These are phyloP conservation scores for Lyophyllum decastes DNA, from an alignment of 768 basidiomycete genomes.

Conservation along the genomic window DNA sequence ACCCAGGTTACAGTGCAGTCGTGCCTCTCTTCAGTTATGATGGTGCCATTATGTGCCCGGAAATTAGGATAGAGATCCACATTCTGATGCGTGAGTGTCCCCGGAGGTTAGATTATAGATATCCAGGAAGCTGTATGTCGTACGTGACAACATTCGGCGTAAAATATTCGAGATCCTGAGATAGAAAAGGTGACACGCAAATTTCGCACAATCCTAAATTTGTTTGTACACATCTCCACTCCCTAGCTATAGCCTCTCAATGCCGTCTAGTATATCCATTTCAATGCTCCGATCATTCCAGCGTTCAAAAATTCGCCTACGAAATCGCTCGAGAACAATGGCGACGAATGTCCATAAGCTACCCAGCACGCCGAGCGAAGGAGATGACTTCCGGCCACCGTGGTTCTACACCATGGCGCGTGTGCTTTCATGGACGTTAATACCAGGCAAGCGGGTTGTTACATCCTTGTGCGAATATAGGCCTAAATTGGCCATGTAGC, in stretches of 20 bases:
- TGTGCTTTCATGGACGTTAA: slow-evolving; percentile 52
- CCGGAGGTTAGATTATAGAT: too few species aligned
- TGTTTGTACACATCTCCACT: neutral
- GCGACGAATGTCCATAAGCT: slow-evolving; percentile 19
- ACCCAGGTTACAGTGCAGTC: too few species aligned
- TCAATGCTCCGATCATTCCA: neutral
- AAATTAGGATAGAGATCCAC: neutral
- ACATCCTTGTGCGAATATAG: neutral
- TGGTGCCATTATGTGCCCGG: neutral
- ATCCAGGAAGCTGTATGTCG: too few species aligned
- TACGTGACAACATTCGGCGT: too few species aligned
- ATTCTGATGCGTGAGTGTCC: neutral
- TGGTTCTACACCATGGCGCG: slow-evolving; percentile 60
- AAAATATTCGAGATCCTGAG: too few species aligned
- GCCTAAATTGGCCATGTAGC: slow-evolving; percentile 32
- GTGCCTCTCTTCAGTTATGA: too few species aligned
- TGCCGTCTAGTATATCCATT: slow-evolving; percentile 5
- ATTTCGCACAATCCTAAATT: neutral
- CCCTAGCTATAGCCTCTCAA: neutral
- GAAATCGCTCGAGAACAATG: slow-evolving; percentile 1
- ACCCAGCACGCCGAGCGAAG: slow-evolving; percentile 16
- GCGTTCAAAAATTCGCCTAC: neutral
- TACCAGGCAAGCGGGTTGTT: slow-evolving; percentile 48
- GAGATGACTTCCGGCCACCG: slow-evolving; percentile 54
- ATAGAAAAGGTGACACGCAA: neutral